Base-by-base conservation (phyloP, 441 rosid genomes). In the Erysimum cheiri region DNA sequence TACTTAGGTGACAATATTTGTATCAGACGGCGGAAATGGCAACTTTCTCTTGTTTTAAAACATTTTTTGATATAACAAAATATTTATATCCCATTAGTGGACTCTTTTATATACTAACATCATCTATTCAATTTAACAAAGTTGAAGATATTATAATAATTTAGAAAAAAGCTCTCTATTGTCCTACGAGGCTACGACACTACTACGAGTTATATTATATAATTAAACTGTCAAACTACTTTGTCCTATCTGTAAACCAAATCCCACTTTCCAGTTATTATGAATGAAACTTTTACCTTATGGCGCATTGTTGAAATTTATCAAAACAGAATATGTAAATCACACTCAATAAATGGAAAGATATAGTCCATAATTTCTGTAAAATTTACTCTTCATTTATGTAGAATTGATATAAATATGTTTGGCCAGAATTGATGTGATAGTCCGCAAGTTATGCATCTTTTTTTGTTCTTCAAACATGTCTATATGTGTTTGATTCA, bases 1-100 rank as follows among this genome's bases (percentile, higher is more conserved):
- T 73, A 72, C 31, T 36, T 58, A 15, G 50, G 22, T 52, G 46
- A 40, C 55, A 60, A 29, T 60, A 54, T 17, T 50, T 67, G 37
- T 37, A 61, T 73, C 48, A 73, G 59, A 68, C 78, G 78, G 78
- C 78, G 64, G 69, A 28, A 67, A 54, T 61, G 64, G 72, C 49
- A 41, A 53, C 72, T 73, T 73, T 73, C n/a, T 49, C 26, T 12
- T 13, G 14, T 67, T 59, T 66, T 59, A 31, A 47, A 40, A 19
- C 37, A 49, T 59, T 67, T 0, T 52, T 73, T 49, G 29, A 36
- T 22, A 54, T 14, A 13, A 50, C 24, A n/a, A 3, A 12, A 12
- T 28, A 15, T 3, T 31, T 36, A 37, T 19, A 3, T 31, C n/a
- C 22, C 58, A 61, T 60, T 74, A 61, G 69, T 67, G 69, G 69